Evolutionary conservation across 331 rosid species (phyloP).

Genomic region (Ulmus americana): DNA sequence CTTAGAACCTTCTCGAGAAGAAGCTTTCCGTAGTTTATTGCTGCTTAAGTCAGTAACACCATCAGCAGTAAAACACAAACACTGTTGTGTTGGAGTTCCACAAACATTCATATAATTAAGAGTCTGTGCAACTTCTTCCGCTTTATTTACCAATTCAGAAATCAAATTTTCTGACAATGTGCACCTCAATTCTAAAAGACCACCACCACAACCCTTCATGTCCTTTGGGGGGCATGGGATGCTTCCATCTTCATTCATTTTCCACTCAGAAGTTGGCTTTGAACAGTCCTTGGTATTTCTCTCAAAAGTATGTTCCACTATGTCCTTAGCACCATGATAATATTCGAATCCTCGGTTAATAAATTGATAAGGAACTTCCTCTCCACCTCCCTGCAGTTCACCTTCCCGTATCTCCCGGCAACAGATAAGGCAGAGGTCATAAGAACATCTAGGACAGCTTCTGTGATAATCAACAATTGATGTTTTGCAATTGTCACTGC

Average conservation of each 20-base stretch:
- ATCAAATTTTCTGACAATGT: slow-evolving; percentile 28
- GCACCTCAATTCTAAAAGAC: slow-evolving; percentile 56
- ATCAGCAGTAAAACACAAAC: slow-evolving; percentile 41
- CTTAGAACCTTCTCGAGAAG: slow-evolving; percentile 53
- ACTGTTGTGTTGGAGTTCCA: slow-evolving; percentile 21
- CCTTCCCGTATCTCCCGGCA: slow-evolving; percentile 74
- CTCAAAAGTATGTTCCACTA: background rate
- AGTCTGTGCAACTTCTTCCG: slow-evolving; percentile 41
- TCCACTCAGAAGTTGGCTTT: slow-evolving; percentile 46
- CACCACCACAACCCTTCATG: slow-evolving; percentile 35
- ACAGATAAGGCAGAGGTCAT: slow-evolving; percentile 79
- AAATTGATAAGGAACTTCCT: slow-evolving; percentile 36
- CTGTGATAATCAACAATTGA: slow-evolving; percentile 77
- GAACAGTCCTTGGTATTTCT: slow-evolving; percentile 12
- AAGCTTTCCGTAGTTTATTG: slow-evolving; percentile 43
- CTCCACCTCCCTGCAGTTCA: slow-evolving; percentile 41
- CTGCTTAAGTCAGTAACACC: slow-evolving; percentile 18
- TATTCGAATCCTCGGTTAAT: slow-evolving; percentile 33
- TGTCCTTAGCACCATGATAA: slow-evolving; percentile 42
- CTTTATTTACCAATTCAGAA: slow-evolving; percentile 47
- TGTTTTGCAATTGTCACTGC: slow-evolving; percentile 78
- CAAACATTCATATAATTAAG: slow-evolving; percentile 22
- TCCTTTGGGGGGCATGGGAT: slow-evolving; percentile 60
- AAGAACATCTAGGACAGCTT: slow-evolving; percentile 64
- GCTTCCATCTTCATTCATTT: slow-evolving; percentile 45